These are phyloP conservation scores for Leccinum barrowsii DNA, from an alignment of 768 basidiomycete species.

Conservation along the genomic window DNA sequence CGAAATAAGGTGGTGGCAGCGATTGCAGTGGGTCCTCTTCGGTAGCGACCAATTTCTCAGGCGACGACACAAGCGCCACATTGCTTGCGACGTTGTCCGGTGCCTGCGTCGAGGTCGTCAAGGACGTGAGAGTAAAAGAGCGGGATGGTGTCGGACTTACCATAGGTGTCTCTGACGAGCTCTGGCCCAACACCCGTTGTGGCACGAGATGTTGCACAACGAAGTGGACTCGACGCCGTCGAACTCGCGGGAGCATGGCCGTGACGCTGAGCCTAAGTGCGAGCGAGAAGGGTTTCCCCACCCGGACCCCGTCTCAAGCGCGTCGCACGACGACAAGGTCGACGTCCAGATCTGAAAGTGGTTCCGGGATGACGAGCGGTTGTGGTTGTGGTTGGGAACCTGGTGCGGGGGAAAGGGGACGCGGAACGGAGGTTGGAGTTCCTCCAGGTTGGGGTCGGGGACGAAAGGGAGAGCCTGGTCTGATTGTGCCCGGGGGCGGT, in stretches of 20 bases:
- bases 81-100: slow-evolving; percentile 3
- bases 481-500: slow-evolving; percentile 46
- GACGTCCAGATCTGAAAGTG: slow-evolving; percentile 46
- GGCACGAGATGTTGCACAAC: slow-evolving; percentile 66
- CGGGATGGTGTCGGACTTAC: slow-evolving; percentile 5
- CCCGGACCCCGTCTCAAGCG: slow-evolving; percentile 39
- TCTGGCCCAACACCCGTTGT: slow-evolving; percentile 26
- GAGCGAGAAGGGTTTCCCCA: slow-evolving; percentile 62
- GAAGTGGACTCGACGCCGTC: slow-evolving; percentile 44
- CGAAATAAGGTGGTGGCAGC: slow-evolving; percentile 50
- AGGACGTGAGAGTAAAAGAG: slow-evolving; percentile 1
- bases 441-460: slow-evolving; percentile 27
- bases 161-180: slow-evolving; percentile 2
- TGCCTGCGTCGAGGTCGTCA: slow-evolving; percentile 7
- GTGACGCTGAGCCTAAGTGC: slow-evolving; percentile 51
- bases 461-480: slow-evolving; percentile 43
- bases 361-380: slow-evolving; percentile 22
- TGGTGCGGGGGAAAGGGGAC: slow-evolving; percentile 34
- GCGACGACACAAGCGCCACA: slow-evolving; percentile 11
- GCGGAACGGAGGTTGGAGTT: slow-evolving; percentile 22
- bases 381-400: slow-evolving; percentile 10
- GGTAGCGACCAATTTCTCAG: slow-evolving; percentile 6
- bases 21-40: slow-evolving; percentile 10
- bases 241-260: slow-evolving; percentile 36
- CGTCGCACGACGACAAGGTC: slow-evolving; percentile 53